Evolutionary conservation across 148 eudicot species (phyloP).

Genomic region (Cornus suecica): DNA sequence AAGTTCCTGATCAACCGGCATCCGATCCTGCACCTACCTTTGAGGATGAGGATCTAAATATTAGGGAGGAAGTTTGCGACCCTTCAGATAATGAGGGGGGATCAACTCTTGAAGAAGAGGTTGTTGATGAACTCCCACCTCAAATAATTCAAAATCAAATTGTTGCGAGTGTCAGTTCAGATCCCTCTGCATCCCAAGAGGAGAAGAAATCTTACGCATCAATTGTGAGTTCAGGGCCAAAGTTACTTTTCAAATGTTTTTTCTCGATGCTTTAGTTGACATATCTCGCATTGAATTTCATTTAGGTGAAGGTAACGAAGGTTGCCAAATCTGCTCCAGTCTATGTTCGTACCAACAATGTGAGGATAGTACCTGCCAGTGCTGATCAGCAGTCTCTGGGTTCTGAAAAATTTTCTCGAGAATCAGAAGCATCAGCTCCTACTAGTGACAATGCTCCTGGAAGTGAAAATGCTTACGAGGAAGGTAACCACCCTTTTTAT

Average conservation of each 20-base stretch:
- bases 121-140: conserved; percentile 40
- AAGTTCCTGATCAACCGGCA: conserved; percentile 26
- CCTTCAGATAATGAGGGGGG: conserved; percentile 52
- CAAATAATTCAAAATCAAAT: conserved; percentile 32
- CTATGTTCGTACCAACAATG: conserved; percentile 32
- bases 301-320: conserved; percentile 58
- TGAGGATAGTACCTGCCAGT: conserved; percentile 40
- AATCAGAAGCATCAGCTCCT: conserved; percentile 30
- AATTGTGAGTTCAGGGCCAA: conserved; percentile 42
- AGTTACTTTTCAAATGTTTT: conserved; percentile 10
- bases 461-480: conserved; percentile 27
- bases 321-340: conserved; percentile 30
- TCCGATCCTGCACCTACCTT: conserved; percentile 22
- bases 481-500: conserved; percentile 30
- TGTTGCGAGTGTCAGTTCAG: conserved; percentile 24
- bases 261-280: not conserved
- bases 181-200: conserved; percentile 37
- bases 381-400: conserved; percentile 34
- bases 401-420: conserved; percentile 29
- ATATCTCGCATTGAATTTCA: conserved; percentile 10
- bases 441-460: conserved; percentile 32
- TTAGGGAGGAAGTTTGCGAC: conserved; percentile 54
- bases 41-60: conserved; percentile 42
- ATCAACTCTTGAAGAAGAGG: conserved; percentile 45
- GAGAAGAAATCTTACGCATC: conserved; percentile 68